phyloP scores from a whole-genome alignment of 2,329 filamentous ascomycete species.

The Curvularia sp. region DNA sequence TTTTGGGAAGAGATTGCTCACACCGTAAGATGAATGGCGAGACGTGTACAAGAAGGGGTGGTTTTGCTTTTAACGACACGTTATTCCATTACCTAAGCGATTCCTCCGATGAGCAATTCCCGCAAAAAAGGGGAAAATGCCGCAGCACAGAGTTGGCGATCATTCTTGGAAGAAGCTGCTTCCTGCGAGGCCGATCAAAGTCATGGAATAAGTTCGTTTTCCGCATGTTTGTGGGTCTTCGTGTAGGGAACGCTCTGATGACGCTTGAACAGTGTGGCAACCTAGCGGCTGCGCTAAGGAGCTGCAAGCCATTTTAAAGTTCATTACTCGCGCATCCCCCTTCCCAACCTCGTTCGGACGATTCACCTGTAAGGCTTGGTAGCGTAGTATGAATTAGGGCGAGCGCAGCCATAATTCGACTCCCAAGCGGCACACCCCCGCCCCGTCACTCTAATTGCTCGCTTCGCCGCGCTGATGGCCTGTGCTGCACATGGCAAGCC shows the following conservation, averaged over 20 bases:
- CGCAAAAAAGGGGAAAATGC: constrained; percentile 3
- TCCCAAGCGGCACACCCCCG: no score
- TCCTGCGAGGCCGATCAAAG: neutral
- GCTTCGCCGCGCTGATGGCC: neutral
- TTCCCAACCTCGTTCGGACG: no score
- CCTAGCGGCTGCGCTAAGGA: neutral
- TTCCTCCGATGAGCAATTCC: neutral
- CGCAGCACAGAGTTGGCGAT: neutral
- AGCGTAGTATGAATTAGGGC: no score
- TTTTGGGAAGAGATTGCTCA: neutral
- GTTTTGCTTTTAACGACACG: neutral
- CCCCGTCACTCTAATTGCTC: neutral
- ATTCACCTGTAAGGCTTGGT: no score
- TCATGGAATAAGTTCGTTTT: neutral
- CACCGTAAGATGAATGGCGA: neutral
- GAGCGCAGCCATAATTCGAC: no score
- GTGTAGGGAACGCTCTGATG: neutral
- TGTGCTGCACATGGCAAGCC: neutral
- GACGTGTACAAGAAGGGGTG: neutral
- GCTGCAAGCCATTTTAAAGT: no score
- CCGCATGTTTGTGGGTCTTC: neutral
- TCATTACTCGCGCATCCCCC: neutral
- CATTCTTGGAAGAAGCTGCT: neutral
- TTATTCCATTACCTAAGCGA: constrained; percentile 5
- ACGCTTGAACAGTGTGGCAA: neutral